Evolutionary conservation across 2,329 filamentous ascomycete genomes (phyloP).

Genomic region (Atkinsonella hypoxylon): DNA sequence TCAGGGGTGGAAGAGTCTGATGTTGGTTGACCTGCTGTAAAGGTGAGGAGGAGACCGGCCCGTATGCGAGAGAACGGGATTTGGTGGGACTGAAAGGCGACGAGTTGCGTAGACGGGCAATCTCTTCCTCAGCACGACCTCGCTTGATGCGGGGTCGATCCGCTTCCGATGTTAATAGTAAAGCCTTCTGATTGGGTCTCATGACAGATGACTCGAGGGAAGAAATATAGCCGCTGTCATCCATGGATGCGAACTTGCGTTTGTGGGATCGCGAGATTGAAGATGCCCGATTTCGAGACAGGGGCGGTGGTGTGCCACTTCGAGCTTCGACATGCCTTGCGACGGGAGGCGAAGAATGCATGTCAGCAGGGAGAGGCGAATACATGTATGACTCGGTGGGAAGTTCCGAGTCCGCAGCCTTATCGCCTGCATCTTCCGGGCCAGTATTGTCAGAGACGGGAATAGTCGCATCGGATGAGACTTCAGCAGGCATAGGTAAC

Average conservation of each 20-base stretch:
- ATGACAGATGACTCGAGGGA: constrained; percentile 85
- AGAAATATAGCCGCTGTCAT: constrained; percentile 93
- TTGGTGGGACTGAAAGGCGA: constrained; percentile 88
- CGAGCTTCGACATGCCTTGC: constrained; percentile 44
- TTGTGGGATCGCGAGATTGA: constrained; percentile 59
- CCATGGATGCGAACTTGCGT: constrained; percentile 68
- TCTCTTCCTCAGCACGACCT: constrained; percentile 89
- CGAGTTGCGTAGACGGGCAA: constrained; percentile 81
- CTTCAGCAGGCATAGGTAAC: constrained; percentile 37
- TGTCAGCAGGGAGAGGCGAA: constrained; percentile 56
- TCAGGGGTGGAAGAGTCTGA: constrained; percentile 64
- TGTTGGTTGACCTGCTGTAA: constrained; percentile 43
- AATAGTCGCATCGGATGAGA: constrained; percentile 69
- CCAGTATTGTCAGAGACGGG: constrained; percentile 55
- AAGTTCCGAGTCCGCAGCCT: constrained; percentile 26
- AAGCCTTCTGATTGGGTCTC: constrained; percentile 52
- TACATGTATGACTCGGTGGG: constrained; percentile 42
- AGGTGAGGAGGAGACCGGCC: constrained; percentile 56
- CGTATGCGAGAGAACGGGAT: constrained; percentile 40
- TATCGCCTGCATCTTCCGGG: constrained; percentile 37
- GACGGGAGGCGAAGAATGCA: constrained; percentile 87
- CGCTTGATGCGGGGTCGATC: constrained; percentile 74
- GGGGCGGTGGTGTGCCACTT: constrained; percentile 66
- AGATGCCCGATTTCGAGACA: constrained; percentile 45
- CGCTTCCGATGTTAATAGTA: constrained; percentile 64